These are phyloP conservation scores for Cordyceps cicadae DNA, from an alignment of 2,329 filamentous ascomycete genomes.

Conservation along the genomic window DNA sequence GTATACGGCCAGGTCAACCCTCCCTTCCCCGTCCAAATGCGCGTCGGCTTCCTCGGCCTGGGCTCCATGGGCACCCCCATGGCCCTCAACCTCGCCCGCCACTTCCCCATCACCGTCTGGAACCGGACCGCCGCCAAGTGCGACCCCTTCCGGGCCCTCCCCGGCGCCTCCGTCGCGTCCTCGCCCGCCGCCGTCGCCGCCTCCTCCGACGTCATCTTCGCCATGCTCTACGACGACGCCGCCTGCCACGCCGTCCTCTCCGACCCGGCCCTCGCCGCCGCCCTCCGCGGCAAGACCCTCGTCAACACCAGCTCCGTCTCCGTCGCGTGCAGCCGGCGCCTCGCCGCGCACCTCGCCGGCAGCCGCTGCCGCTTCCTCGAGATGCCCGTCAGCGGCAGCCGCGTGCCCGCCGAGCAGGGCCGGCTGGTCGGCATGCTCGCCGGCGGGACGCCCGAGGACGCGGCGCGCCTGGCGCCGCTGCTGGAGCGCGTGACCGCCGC, in stretches of 20 bases:
- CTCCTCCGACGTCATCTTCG: constrained; percentile 23
- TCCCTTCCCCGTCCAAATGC: constrained; percentile 5
- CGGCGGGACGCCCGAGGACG: constrained; percentile 18
- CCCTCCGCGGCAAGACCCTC: constrained; percentile 23
- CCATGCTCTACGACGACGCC: constrained; percentile 22
- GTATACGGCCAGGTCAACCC: not conserved
- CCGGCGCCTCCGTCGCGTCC: constrained; percentile 18
- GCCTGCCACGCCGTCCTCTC: constrained; percentile 1
- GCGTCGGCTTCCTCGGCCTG: constrained; percentile 24
- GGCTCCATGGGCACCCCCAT: constrained; percentile 27
- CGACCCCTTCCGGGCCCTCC: constrained; percentile 12
- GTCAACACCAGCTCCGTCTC: constrained; percentile 25
- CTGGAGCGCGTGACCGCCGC: constrained; percentile 21
- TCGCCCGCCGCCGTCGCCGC: constrained; percentile 19
- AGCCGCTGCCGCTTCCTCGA: constrained; percentile 25
- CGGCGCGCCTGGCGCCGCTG: constrained; percentile 13
- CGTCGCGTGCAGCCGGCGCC: constrained; percentile 18
- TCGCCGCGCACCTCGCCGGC: constrained; percentile 17
- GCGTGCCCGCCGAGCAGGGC: constrained; percentile 25
- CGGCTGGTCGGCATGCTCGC: constrained; percentile 27
- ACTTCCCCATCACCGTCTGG: constrained; percentile 23
- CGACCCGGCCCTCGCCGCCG: constrained; percentile 16
- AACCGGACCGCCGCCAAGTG: constrained; percentile 24
- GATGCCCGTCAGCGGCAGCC: constrained; percentile 29
- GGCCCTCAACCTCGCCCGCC: constrained; percentile 23